Conservation (phyloP, 345 rosid species). For the Euphorbia lathyris region DNA sequence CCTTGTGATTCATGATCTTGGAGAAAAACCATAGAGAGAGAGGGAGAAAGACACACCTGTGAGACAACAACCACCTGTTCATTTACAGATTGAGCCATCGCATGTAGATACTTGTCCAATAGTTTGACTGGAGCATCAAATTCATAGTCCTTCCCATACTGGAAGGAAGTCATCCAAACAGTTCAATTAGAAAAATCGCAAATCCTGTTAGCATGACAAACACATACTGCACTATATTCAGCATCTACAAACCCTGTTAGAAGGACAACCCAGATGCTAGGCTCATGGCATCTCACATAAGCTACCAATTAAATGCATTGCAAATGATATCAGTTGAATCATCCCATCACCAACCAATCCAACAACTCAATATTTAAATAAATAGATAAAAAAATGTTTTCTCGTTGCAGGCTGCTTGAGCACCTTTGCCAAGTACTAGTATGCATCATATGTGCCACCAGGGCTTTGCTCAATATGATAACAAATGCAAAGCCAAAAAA, state of each 20-base stretch:
- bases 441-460: neutral
- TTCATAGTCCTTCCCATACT: conserved; percentile 96
- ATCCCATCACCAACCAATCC: neutral
- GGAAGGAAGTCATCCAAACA: conserved; percentile 16
- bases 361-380: neutral
- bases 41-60: conserved; percentile 46
- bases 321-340: neutral
- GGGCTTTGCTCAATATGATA: neutral
- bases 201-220: neutral
- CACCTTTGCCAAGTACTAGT: neutral
- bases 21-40: conserved; percentile 8
- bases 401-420: neutral
- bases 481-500: neutral
- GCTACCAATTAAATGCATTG: neutral
- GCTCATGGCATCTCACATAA: neutral
- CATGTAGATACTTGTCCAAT: conserved; percentile 80
- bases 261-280: neutral
- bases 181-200: neutral
- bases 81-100: conserved; percentile 78
- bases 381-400: neutral
- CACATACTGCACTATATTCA: neutral
- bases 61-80: conserved; percentile 92
- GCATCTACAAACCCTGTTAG: neutral
- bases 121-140: conserved; percentile 94
- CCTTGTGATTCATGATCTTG: neutral